These are phyloP conservation scores for Penicillium sp. DNA, from an alignment of 2,329 filamentous ascomycete species.

Conservation along the genomic window DNA sequence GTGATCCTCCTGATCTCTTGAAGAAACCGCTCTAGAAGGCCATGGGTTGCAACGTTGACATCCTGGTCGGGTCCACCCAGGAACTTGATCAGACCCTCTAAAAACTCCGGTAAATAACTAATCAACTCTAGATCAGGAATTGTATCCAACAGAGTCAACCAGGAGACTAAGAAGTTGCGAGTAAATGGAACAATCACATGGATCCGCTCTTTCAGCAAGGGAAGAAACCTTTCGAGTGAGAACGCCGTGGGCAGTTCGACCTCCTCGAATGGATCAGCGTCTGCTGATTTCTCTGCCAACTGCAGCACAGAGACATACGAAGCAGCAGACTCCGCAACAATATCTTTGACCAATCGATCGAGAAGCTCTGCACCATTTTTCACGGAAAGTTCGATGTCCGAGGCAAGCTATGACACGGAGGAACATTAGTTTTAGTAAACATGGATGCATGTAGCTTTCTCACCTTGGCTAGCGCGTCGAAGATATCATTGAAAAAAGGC, in stretches of 20 bases:
- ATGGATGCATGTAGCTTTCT: slow-evolving; percentile 27
- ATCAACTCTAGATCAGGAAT: slow-evolving; percentile 96
- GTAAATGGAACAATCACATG: slow-evolving; percentile 94
- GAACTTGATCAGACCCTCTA: slow-evolving; percentile 86
- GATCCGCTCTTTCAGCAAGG: slow-evolving; percentile 89
- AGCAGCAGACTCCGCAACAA: slow-evolving; percentile 90
- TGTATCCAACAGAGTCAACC: slow-evolving; percentile 92
- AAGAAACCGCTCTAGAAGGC: slow-evolving; percentile 84
- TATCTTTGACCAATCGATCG: slow-evolving; percentile 92
- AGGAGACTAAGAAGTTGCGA: slow-evolving; percentile 89
- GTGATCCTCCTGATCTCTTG: slow-evolving; percentile 94
- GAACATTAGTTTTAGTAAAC: neutral
- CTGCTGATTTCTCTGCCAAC: slow-evolving; percentile 51
- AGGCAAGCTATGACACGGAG: slow-evolving; percentile 68
- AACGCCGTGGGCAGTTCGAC: slow-evolving; percentile 78
- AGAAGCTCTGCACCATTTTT: slow-evolving; percentile 97
- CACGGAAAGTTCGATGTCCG: slow-evolving; percentile 92
- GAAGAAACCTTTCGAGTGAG: slow-evolving; percentile 86
- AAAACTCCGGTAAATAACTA: slow-evolving; percentile 85
- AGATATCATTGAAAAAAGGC: slow-evolving; percentile 97
- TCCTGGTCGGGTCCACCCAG: slow-evolving; percentile 88
- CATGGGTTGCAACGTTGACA: slow-evolving; percentile 91
- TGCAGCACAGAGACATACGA: slow-evolving; percentile 92
- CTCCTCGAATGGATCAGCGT: slow-evolving; percentile 39
- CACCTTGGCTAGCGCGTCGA: slow-evolving; percentile 95